Base-by-base conservation (phyloP, 108 stramenopile genomes). In the Fragilaria radians region DNA sequence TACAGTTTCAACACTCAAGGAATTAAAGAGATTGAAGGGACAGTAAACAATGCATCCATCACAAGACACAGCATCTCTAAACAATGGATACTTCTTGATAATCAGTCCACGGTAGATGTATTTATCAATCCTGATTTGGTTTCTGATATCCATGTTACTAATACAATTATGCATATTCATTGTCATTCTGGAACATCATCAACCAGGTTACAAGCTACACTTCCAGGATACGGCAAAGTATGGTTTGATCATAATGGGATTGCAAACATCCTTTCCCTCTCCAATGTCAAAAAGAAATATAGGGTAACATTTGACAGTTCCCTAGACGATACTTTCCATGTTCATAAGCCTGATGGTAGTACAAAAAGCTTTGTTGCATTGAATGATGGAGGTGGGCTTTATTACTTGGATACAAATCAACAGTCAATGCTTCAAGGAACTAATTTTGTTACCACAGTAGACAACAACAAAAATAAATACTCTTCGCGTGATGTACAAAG, bases 251-350 rank as follows among this genome's bases (percentile, higher is more conserved):
- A 47, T 3, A 49, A 65, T 0, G 53, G 61, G 21, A 62, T 75
- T 49, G 74, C 74, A 1, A 72, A 80, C 64, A 76, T 80, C 28
- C 42, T 80, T 1, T 73, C 71, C 33, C 58, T 76, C 25, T 0
- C 29, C 25, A 24, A 47, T 29, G 57, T 74, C 4, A 33, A 55
- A 42, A 34, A 66, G 23, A 22, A 28, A 1, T 63, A 5, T 30
- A 50, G 28, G 9, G 59, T 78, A 17, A 46, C 55, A 18, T 4
- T 31, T 2, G 62, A 63, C 52, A 68, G 25, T 4, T 7, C 48
- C 17, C 18, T 5, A 11, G 57, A n/a, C 1, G 4, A 45, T 29
- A 36, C 60, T 29, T 31, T 74, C 25, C 4, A 33, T 27, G 55
- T 74, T 4, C 46, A 48, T 11, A 9, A 18, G 1, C 2, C 9